Conservation (phyloP, 495 filamentous ascomycete genomes). For the Cladorrhinum samala region DNA sequence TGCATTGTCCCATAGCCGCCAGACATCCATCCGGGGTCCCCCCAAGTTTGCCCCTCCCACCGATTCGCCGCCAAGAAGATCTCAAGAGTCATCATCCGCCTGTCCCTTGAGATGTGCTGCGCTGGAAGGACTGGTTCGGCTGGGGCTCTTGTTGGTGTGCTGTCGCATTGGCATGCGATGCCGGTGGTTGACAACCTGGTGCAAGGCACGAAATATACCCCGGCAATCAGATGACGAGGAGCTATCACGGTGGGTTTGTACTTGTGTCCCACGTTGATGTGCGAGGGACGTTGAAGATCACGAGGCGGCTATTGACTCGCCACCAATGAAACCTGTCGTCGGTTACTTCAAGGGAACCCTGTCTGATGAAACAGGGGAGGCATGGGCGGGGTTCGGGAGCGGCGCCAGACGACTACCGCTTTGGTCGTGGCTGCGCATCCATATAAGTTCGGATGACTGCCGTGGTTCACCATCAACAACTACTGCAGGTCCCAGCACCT, state of each 20-base stretch:
- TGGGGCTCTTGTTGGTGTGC: not conserved
- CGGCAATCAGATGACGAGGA: not conserved
- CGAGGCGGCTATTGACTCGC: conserved; percentile 24
- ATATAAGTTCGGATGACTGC: conserved; percentile 24
- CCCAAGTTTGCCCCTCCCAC: too few relatives aligned
- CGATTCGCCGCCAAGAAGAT: too few relatives aligned
- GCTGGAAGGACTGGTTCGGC: too few relatives aligned
- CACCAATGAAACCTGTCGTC: conserved; percentile 16
- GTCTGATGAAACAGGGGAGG: conserved; percentile 16
- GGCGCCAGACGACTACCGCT: conserved; percentile 7
- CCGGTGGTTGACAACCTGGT: not conserved
- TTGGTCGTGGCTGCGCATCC: conserved; percentile 1
- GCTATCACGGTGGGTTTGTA: conserved; percentile 3
- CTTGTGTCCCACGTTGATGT: not conserved
- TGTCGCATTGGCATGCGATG: not conserved
- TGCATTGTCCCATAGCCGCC: too few relatives aligned
- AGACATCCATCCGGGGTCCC: too few relatives aligned
- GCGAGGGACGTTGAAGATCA: not conserved
- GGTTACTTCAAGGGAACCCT: conserved; percentile 7
- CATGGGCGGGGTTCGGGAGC: conserved; percentile 14
- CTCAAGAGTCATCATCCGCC: not conserved
- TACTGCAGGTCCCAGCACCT: conserved; percentile 15
- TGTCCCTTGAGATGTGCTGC: not conserved
- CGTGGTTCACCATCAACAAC: too few relatives aligned
- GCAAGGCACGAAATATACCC: not conserved